Conservation (phyloP, 345 rosid species). For the Linum trigynum region DNA sequence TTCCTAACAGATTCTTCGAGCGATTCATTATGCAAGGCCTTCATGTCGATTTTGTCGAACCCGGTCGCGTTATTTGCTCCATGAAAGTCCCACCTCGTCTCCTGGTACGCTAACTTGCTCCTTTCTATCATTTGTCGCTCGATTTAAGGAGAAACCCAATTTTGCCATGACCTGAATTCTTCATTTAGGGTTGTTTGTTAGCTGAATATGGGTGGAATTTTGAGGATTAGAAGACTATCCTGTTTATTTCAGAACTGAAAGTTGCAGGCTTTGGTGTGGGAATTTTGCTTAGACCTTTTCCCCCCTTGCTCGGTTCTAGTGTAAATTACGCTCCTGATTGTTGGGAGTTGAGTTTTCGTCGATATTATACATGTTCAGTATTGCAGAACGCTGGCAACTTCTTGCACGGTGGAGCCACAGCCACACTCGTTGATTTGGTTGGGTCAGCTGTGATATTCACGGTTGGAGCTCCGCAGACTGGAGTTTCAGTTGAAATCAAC, state of each 20-base stretch:
- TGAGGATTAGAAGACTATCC: background rate
- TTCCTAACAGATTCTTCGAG: slow-evolving; percentile 51
- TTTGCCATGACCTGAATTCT: no score
- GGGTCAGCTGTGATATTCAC: slow-evolving; percentile 69
- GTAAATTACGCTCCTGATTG: background rate
- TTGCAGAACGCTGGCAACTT: slow-evolving; percentile 67
- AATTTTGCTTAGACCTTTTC: no score
- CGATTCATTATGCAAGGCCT: slow-evolving; percentile 54
- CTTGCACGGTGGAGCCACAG: slow-evolving; percentile 97
- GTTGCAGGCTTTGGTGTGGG: background rate
- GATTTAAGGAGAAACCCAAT: no score
- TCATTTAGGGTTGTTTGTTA: background rate
- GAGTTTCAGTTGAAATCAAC: slow-evolving; percentile 84
- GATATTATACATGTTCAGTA: background rate
- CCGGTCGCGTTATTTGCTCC: slow-evolving; percentile 75
- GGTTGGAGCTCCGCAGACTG: slow-evolving; percentile 34
- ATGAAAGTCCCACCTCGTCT: slow-evolving; percentile 67
- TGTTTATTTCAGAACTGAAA: background rate
- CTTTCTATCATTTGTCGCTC: background rate
- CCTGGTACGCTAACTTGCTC: slow-evolving; percentile 31
- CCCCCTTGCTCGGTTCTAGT: no score
- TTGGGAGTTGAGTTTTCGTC: background rate
- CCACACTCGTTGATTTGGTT: slow-evolving; percentile 72
- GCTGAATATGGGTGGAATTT: background rate
- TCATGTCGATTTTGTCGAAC: slow-evolving; percentile 48